Evolutionary conservation across 192 early-diverging fungal species (phyloP).

Genomic region (Linnemannia zychae): DNA sequence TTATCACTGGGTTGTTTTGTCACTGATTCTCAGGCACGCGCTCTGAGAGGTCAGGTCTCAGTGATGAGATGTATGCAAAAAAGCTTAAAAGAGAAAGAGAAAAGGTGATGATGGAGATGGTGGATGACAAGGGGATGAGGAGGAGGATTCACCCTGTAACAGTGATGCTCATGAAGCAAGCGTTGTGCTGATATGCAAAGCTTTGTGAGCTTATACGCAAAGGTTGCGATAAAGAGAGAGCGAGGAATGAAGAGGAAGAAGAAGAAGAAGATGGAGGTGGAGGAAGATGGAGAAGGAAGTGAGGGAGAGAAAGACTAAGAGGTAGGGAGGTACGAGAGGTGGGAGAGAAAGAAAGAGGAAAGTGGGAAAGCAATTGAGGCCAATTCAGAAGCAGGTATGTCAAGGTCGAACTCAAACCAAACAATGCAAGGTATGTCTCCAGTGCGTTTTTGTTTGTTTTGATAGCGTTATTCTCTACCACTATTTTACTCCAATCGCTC

Average conservation of each 20-base stretch:
- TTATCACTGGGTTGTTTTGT: background rate
- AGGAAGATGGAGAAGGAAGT: background rate
- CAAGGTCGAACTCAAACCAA: background rate
- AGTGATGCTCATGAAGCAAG: too few relatives aligned
- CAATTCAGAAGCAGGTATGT: background rate
- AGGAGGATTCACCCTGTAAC: too few relatives aligned
- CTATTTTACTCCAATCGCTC: background rate
- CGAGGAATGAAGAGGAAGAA: too few relatives aligned
- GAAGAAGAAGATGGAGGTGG: background rate
- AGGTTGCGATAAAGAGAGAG: too few relatives aligned
- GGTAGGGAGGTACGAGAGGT: background rate
- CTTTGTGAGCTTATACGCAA: too few relatives aligned
- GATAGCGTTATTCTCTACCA: background rate
- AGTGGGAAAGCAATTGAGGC: background rate
- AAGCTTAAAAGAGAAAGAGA: background rate
- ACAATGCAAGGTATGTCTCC: background rate
- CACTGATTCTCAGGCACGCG: background rate
- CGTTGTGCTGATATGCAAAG: too few relatives aligned
- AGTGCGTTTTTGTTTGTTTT: background rate
- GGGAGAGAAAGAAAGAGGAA: background rate
- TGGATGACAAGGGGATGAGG: background rate
- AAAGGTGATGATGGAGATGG: background rate
- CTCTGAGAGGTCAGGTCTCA: constrained; percentile 9
- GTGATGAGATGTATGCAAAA: background rate
- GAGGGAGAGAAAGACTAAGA: background rate